Conservation (phyloP, 495 filamentous ascomycete species). For the Podospora pseudopauciseta region DNA sequence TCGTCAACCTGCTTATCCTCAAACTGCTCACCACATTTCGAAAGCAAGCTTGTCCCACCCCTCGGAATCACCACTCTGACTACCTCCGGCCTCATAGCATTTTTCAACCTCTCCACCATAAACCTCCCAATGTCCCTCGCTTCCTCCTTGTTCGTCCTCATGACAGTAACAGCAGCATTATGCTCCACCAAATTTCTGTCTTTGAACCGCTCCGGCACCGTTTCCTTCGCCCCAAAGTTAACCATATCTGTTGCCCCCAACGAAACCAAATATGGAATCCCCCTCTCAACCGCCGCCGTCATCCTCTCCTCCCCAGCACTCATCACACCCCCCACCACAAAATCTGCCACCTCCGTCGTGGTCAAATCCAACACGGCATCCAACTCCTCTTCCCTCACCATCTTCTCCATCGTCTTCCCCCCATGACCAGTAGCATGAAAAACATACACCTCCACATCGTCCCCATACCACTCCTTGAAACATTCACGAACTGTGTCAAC, state of each 20-base stretch:
- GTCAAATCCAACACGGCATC: slow-evolving; percentile 66
- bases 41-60: slow-evolving; percentile 44
- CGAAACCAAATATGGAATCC: slow-evolving; percentile 60
- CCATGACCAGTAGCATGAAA: slow-evolving; percentile 69
- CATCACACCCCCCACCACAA: slow-evolving; percentile 59
- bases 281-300: slow-evolving; percentile 47
- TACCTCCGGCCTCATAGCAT: slow-evolving; percentile 30
- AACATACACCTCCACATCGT: slow-evolving; percentile 53
- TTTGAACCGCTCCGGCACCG: slow-evolving; percentile 49
- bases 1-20: slow-evolving; percentile 36
- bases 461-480: slow-evolving; percentile 34
- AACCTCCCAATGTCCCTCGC: slow-evolving; percentile 48
- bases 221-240: slow-evolving; percentile 58
- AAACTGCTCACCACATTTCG: slow-evolving; percentile 33
- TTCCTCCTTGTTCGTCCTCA: slow-evolving; percentile 57
- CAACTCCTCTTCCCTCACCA: slow-evolving; percentile 50
- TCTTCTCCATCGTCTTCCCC: slow-evolving; percentile 63
- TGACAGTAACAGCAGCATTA: slow-evolving; percentile 61
- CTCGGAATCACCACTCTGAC: slow-evolving; percentile 56
- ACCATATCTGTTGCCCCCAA: slow-evolving; percentile 67
- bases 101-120: slow-evolving; percentile 51
- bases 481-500: slow-evolving; percentile 47
- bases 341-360: slow-evolving; percentile 63
- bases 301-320: slow-evolving; percentile 53
- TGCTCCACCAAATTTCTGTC: slow-evolving; percentile 56